A percentile compares a stretch with the other conserved stretches of the same genome.
phyloP scores from a whole-genome alignment of 768 basidiomycete species.

The Tephrocybe sp. region DNA sequence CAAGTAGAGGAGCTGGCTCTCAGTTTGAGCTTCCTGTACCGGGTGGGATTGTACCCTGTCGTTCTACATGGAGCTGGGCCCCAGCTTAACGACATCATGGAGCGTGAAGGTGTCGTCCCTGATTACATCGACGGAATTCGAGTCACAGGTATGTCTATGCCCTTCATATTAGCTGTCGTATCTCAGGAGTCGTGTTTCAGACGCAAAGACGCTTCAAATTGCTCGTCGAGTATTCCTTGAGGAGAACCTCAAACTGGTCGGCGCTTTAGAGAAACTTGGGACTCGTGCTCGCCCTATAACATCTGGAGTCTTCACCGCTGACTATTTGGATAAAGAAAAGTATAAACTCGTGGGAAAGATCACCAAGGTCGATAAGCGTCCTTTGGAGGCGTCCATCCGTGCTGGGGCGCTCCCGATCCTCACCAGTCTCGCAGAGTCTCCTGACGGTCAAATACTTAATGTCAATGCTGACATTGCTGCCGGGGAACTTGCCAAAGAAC shows the following conservation, averaged over 20 bases:
- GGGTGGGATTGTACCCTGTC: conserved; percentile 97
- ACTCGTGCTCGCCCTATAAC: conserved; percentile 98
- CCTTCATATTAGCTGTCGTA: conserved; percentile 1
- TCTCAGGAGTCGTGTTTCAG: conserved; percentile 35
- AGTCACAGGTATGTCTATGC: conserved; percentile 74
- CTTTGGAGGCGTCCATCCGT: conserved; percentile 94
- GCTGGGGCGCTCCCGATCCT: conserved; percentile 96
- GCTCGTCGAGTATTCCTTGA: conserved; percentile 97
- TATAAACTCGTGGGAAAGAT: conserved; percentile 97
- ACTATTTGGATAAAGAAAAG: conserved; percentile 92
- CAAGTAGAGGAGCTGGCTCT: conserved; percentile 93
- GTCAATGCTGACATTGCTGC: conserved; percentile 99
- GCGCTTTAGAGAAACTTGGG: conserved; percentile 90
- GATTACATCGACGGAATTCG: conserved; percentile 98
- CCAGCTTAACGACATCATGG: conserved; percentile 92
- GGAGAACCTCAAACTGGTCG: conserved; percentile 94
- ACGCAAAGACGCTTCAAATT: conserved; percentile 91
- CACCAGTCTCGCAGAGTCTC: conserved; percentile 90
- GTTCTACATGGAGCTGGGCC: conserved; percentile 97
- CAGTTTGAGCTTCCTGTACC: conserved; percentile 94
- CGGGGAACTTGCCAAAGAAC: conserved; percentile 95
- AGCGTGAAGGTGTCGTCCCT: conserved; percentile 88
- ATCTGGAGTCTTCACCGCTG: conserved; percentile 96
- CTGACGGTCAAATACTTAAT: conserved; percentile 97
- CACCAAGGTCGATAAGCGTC: conserved; percentile 92